A percentile compares a stretch with the other conserved stretches of the same genome.
Conservation (phyloP, 306 rosid species). For the Urtica urens region DNA sequence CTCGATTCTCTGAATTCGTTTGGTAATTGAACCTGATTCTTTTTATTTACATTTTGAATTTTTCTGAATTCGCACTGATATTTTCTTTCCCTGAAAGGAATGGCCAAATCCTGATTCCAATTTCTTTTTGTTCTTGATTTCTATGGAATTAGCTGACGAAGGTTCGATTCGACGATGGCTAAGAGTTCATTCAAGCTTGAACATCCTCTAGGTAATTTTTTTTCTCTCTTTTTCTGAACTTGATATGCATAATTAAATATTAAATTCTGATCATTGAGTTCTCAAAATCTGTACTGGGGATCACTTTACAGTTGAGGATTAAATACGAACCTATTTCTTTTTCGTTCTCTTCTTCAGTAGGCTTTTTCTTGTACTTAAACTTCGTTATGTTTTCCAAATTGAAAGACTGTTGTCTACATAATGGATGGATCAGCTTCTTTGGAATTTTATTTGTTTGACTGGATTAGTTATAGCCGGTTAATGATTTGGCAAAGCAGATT, state of each 20-base stretch:
- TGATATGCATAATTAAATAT: too few relatives aligned
- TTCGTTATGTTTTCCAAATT: too few relatives aligned
- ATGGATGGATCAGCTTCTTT: too few relatives aligned
- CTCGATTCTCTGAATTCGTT: neutral
- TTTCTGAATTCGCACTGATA: neutral
- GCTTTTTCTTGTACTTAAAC: too few relatives aligned
- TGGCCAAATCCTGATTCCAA: neutral
- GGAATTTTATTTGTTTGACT: too few relatives aligned
- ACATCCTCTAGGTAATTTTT: slow-evolving; percentile 33
- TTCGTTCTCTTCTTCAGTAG: too few relatives aligned
- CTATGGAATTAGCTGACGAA: neutral
- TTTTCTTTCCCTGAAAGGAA: neutral
- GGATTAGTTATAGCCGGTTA: too few relatives aligned
- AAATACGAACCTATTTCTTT: too few relatives aligned
- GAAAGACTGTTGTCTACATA: too few relatives aligned
- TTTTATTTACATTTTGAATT: neutral
- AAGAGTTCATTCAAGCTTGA: slow-evolving; percentile 45
- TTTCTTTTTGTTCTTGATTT: neutral
- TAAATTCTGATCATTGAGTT: neutral
- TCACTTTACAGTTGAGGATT: neutral
- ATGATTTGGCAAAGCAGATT: too few relatives aligned
- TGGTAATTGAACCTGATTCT: neutral
- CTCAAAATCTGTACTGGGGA: neutral
- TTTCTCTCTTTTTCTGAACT: neutral
- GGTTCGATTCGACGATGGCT: slow-evolving; percentile 22